Percentiles rank a stretch among this genome's conserved stretches.
Conservation (phyloP, 1,139 yeast species). For the Yamadazyma sp. region DNA sequence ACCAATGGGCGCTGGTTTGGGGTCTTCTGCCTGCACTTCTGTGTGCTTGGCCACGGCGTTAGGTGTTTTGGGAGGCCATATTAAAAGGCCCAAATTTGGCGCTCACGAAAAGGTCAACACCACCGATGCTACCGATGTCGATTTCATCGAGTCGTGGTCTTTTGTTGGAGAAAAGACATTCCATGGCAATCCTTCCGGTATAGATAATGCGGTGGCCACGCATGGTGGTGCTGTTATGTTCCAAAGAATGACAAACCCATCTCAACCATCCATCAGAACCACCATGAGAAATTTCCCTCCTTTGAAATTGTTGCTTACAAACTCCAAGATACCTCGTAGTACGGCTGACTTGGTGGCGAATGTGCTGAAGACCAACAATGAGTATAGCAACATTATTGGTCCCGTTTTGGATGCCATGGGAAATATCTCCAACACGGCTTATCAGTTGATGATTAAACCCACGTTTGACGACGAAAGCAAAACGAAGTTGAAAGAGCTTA, state of each 20-base stretch:
- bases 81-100: constrained; percentile 31
- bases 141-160: constrained; percentile 81
- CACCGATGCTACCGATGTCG: constrained; percentile 45
- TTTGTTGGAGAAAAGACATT: constrained; percentile 92
- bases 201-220: constrained; percentile 94
- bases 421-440: constrained; percentile 66
- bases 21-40: constrained; percentile 89
- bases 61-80: constrained; percentile 59
- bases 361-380: constrained; percentile 58
- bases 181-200: constrained; percentile 97
- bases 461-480: constrained; percentile 46
- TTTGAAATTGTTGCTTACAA: constrained; percentile 71
- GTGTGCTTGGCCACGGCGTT: constrained; percentile 83
- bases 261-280: constrained; percentile 58
- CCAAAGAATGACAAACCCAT: constrained; percentile 59
- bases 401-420: constrained; percentile 74
- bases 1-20: constrained; percentile 97
- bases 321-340: constrained; percentile 83
- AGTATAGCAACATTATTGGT: constrained; percentile 54
- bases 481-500: constrained; percentile 56
- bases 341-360: constrained; percentile 81
- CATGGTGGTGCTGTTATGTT: constrained; percentile 95
- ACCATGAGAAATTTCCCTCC: constrained; percentile 75
- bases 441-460: constrained; percentile 56
- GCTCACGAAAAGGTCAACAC: constrained; percentile 30